Evolutionary conservation across 805 yeast species (phyloP), one percentile per base, ranked within the genome.

Genomic region (Candida ascalaphidarum): DNA sequence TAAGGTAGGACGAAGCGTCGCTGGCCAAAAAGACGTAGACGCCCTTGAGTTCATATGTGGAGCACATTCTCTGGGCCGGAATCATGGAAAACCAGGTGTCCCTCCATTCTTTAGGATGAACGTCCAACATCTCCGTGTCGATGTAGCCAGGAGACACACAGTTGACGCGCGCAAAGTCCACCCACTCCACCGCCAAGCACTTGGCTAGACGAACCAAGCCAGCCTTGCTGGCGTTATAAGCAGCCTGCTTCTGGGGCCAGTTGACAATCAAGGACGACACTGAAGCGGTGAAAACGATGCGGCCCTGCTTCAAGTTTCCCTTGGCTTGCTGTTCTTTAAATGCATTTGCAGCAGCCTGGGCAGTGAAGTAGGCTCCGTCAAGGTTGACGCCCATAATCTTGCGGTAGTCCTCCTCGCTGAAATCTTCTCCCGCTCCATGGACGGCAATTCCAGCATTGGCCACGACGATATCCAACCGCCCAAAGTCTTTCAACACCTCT

Each of bases 181-280:
- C 25, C 25, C 25, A 23, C 25, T 23, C 25, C 17, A 23, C 25
- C 5, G 25, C 25, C 15, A 23, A 14, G 17, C 25, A 23, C 17
- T 23, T 23, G 25, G 25, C 25, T 7, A 23, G 9, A 7, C 17
- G 15, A 8, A 23, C 25, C 17, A 23, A 7, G 9, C 17, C 25
- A n/a, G 25, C 25, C 17, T 23, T 23, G 11, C 16, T 5, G n/a
- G n/a, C n/a, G n/a, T n/a, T n/a, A n/a, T n/a, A n/a, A n/a, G n/a
- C n/a, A n/a, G n/a, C n/a, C 26, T 40, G 45, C 37, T 42, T 35
- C 34, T 40, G 37, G 18, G 47, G 47, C 29, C 41, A 44, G 23
- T 43, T 42, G 29, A 36, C 45, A 23, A 44, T 44, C n/a, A n/a
- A n/a, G n/a, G n/a, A n/a, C 4, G 34, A 31, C 4, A 31, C 28